Evolutionary conservation across 2,329 filamentous ascomycete genomes (phyloP).

Genomic region (Beauveria varroae): DNA sequence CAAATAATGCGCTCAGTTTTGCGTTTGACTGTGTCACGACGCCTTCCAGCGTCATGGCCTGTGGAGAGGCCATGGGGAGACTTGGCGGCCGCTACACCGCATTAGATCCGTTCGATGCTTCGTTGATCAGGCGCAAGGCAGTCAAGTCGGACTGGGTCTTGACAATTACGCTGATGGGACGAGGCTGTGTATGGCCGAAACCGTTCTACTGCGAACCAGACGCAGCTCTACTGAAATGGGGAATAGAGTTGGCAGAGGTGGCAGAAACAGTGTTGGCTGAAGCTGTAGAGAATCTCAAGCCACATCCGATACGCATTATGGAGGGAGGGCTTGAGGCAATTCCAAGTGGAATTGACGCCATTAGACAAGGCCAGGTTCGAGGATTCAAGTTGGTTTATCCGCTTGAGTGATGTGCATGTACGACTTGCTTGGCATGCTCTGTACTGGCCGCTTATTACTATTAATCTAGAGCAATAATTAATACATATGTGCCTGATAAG

Average conservation of each 20-base stretch:
- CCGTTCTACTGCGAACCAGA: conserved; percentile 13
- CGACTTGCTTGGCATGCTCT: not conserved
- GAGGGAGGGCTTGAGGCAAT: conserved; percentile 25
- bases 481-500: not conserved
- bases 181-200: conserved; percentile 15
- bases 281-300: conserved; percentile 4
- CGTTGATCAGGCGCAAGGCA: not conserved
- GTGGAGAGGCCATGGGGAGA: conserved; percentile 29
- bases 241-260: not conserved
- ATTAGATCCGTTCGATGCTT: conserved; percentile 24
- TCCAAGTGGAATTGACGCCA: conserved; percentile 23
- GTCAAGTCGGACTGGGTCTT: conserved; percentile 22
- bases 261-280: not conserved
- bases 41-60: conserved; percentile 22
- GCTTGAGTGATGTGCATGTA: not conserved
- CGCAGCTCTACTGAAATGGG: not conserved
- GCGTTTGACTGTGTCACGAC: conserved; percentile 31
- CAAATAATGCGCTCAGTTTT: conserved; percentile 26
- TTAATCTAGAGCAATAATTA: not conserved
- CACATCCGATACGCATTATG: conserved; percentile 11
- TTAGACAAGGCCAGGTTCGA: conserved; percentile 25
- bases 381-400: conserved; percentile 35
- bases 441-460: not conserved
- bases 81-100: conserved; percentile 28
- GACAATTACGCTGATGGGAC: conserved; percentile 20